Base-by-base conservation (phyloP, 177 flowering plant species). In the Telopea speciosissima region DNA sequence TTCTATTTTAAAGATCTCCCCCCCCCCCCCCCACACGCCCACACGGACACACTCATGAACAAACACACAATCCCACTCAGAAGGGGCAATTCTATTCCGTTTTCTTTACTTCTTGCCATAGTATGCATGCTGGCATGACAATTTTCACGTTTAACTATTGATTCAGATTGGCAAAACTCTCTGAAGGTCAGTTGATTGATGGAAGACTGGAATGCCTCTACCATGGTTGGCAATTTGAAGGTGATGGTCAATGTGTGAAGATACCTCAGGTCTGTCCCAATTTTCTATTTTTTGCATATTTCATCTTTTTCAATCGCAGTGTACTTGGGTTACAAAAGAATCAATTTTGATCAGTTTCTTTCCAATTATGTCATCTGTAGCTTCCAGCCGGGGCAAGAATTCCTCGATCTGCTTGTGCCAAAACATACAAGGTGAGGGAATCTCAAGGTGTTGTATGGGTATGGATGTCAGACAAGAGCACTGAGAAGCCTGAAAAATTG, bases 391-490 rank as follows among this genome's bases (percentile, higher is more conserved):
- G 89, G 70, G 96, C 90, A 11, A 89, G 84, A 76, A 90, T 94
- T 74, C 99, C 99, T 1, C 72, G 68, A 65, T 80, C 89, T 49
- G 99, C 96, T 45, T 92, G 99, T 70, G 68, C 77, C 8, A 90
- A 73, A 73, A 75, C 87, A 14, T 94, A 92, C 61, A 91, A 90
- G 59, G 88, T 90, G 44, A 86, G 68, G 71, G 97, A 95, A 31
- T 92, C 97, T 11, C 99, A 92, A 78, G 97, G 99, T 28, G 99
- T 95, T 63, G 73, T 90, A 24, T 95, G 99, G 99, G 91, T 90
- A 45, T 95, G 99, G 99, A 90, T 92, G 97, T 92, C 97, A 5
- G 85, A 72, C 25, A 88, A 80, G 77, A 88, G 85, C n/a, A 84
- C 88, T 1, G 86, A 97, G 19, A 80, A 85, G 64, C 72, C 71